Conservation (phyloP, 306 rosid genomes). For the Gillenia trifoliata region DNA sequence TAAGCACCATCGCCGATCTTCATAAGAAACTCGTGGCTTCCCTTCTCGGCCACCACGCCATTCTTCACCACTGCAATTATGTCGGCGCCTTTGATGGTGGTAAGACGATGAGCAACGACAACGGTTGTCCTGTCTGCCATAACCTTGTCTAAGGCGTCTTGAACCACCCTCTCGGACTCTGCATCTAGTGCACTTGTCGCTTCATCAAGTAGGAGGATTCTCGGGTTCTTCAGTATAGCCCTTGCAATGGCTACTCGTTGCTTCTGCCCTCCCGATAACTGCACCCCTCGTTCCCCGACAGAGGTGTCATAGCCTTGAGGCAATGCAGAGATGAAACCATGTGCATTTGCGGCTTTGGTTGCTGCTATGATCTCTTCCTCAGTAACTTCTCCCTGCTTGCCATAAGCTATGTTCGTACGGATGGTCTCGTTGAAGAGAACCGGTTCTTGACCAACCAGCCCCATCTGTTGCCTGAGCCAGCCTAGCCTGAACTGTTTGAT, state of each 20-base stretch:
- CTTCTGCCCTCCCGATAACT: slow-evolving; percentile 86
- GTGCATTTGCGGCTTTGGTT: slow-evolving; percentile 70
- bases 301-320: slow-evolving; percentile 68
- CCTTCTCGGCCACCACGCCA: slow-evolving; percentile 64
- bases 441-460: slow-evolving; percentile 94
- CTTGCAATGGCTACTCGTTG: slow-evolving; percentile 85
- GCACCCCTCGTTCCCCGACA: slow-evolving; percentile 96
- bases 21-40: slow-evolving; percentile 62
- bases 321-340: slow-evolving; percentile 55
- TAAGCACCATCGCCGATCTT: slow-evolving; percentile 61
- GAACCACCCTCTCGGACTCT: slow-evolving; percentile 75
- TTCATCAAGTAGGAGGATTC: slow-evolving; percentile 76
- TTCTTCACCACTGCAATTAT: slow-evolving; percentile 69
- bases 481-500: slow-evolving; percentile 42
- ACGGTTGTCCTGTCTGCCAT: slow-evolving; percentile 73
- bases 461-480: slow-evolving; percentile 86
- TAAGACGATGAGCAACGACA: slow-evolving; percentile 77
- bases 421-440: slow-evolving; percentile 75
- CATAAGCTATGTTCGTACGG: slow-evolving; percentile 67
- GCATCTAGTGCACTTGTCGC: slow-evolving; percentile 94
- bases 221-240: too few relatives aligned
- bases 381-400: slow-evolving; percentile 44
- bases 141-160: slow-evolving; percentile 77
- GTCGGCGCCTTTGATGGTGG: slow-evolving; percentile 76
- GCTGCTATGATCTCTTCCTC: slow-evolving; percentile 76